These are phyloP conservation scores for Penicillium samsonianum DNA, from an alignment of 495 filamentous ascomycete genomes.

Conservation along the genomic window DNA sequence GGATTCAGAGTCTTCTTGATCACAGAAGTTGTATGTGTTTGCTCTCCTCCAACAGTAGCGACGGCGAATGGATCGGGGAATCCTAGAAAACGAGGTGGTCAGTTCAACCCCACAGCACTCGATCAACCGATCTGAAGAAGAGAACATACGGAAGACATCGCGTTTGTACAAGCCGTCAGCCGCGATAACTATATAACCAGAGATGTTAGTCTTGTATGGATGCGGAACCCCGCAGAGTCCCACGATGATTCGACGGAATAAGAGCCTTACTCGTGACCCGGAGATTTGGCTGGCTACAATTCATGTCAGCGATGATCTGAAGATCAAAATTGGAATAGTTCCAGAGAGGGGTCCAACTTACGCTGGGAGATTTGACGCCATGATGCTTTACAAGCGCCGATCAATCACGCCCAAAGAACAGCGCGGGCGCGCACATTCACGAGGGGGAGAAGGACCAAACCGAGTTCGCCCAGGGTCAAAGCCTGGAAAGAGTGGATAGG, in stretches of 20 bases:
- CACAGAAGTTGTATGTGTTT: conserved; percentile 92
- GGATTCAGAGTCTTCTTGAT: conserved; percentile 97
- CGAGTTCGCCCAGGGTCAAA: conserved; percentile 22
- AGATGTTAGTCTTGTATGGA: conserved; percentile 26
- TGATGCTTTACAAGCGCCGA: conserved; percentile 46
- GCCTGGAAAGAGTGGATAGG: conserved; percentile 13
- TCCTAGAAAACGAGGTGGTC: conserved; percentile 56
- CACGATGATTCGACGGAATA: conserved; percentile 15
- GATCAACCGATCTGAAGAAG: neutral
- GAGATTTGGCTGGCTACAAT: conserved; percentile 58
- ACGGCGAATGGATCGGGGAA: conserved; percentile 98
- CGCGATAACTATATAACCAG: conserved; percentile 74
- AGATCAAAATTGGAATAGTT: conserved; percentile 8
- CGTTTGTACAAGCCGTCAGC: conserved; percentile 98
- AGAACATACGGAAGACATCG: conserved; percentile 88
- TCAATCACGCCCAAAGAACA: conserved; percentile 44
- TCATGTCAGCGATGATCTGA: conserved; percentile 31
- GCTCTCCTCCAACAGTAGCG: conserved; percentile 92
- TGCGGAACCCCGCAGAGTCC: conserved; percentile 26
- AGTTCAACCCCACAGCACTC: conserved; percentile 21
- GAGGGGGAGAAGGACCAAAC: conserved; percentile 27
- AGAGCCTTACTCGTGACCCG: conserved; percentile 62
- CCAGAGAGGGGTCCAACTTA: conserved; percentile 37
- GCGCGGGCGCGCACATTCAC: conserved; percentile 48
- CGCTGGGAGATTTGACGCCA: conserved; percentile 64